A percentile compares a stretch with the other conserved stretches of the same genome.
phyloP scores from a whole-genome alignment of 371 early-diverging fungal genomes.

The Circinella umbellata region DNA sequence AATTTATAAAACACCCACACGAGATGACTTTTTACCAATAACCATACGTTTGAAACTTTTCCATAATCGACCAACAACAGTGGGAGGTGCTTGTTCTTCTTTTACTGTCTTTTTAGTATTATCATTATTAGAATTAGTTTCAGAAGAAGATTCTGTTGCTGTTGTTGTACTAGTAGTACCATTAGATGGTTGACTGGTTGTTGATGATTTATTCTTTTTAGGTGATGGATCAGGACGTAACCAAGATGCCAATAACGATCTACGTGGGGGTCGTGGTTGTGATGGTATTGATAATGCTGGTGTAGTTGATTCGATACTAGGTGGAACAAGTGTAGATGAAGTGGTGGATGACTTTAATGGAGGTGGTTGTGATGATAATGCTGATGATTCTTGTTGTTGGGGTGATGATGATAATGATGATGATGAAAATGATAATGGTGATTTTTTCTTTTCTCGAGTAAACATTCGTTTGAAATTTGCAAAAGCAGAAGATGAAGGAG shows the following conservation, averaged over 20 bases:
- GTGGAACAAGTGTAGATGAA: neutral
- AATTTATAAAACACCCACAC: constrained; percentile 43
- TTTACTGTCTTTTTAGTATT: neutral
- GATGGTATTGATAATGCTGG: constrained; percentile 14
- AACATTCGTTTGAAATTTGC: constrained; percentile 4
- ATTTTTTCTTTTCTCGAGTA: constrained; percentile 7
- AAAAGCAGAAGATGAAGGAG: constrained; percentile 5
- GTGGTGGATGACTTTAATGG: neutral
- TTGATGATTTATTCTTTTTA: neutral
- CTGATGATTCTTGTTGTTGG: neutral
- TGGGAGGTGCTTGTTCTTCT: constrained; percentile 11
- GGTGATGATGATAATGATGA: neutral
- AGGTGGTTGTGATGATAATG: neutral
- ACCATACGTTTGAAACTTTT: constrained; percentile 49
- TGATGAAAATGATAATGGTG: constrained; percentile 15
- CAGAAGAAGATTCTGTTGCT: neutral
- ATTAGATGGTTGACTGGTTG: neutral
- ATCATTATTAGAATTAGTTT: neutral
- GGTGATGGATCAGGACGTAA: constrained; percentile 11
- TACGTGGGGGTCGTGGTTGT: constrained; percentile 14
- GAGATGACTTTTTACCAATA: constrained; percentile 48
- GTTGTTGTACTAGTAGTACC: neutral
- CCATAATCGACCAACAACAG: constrained; percentile 41
- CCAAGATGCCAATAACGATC: constrained; percentile 28
- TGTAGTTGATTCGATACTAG: neutral